Percentiles rank a stretch among this genome's conserved stretches.
These are phyloP conservation scores for Symbiodinium natans DNA, from an alignment of 73 alveolate genomes.

Conservation along the genomic window DNA sequence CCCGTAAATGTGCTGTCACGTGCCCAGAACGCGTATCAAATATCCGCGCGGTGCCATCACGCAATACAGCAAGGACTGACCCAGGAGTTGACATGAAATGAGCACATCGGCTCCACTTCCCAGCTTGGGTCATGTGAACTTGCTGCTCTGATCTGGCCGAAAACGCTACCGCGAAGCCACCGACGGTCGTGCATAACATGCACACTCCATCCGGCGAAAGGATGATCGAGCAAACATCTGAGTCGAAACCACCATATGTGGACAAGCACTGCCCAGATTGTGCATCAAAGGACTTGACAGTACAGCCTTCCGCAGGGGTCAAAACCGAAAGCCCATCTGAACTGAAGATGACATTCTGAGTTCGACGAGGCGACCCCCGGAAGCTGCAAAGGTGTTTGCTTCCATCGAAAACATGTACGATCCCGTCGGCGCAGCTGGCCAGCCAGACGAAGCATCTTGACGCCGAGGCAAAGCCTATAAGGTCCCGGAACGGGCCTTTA, in stretches of 20 bases:
- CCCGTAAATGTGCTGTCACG: not conserved
- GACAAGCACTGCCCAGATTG: not conserved
- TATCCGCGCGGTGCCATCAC: conserved; percentile 84
- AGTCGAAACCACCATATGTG: not conserved
- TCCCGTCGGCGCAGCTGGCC: conserved; percentile 24
- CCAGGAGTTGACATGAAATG: not conserved
- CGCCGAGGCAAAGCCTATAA: not conserved
- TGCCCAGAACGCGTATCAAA: conserved; percentile 2
- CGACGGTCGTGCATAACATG: not conserved
- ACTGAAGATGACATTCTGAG: conserved; percentile 14
- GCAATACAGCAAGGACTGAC: conserved; percentile 25
- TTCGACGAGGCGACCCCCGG: conserved; percentile 11
- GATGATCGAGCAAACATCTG: not conserved
- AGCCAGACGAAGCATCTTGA: not conserved
- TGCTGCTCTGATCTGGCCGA: not conserved
- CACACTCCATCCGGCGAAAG: not conserved
- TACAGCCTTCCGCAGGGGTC: not conserved
- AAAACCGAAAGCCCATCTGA: conserved; percentile 3
- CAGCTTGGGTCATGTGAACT: not conserved
- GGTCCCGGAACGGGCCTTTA: not conserved
- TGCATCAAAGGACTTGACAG: conserved; percentile 8
- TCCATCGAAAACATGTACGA: not conserved
- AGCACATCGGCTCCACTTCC: not conserved
- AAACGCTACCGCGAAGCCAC: not conserved
- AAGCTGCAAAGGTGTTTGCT: conserved; percentile 8